Percentiles rank a stretch among this genome's conserved stretches.
Conservation (phyloP, 345 rosid species). For the Bruguiera gymnorhiza region DNA sequence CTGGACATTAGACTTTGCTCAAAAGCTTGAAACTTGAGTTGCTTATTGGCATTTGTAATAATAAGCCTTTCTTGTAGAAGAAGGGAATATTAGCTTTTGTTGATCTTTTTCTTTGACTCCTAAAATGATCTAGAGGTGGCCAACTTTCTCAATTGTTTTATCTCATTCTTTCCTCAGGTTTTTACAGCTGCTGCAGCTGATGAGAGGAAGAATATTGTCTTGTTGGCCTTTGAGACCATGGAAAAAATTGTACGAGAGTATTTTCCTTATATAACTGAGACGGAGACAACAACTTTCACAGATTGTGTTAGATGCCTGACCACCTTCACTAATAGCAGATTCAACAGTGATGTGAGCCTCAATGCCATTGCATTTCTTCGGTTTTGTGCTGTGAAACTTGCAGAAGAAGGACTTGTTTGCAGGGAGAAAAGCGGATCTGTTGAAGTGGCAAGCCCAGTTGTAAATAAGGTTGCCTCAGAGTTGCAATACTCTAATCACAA, state of each 20-base stretch:
- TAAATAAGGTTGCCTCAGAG: slow-evolving; percentile 37
- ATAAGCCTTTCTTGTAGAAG: background rate
- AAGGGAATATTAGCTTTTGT: background rate
- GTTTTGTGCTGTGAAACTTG: slow-evolving; percentile 90
- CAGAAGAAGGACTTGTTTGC: slow-evolving; percentile 81
- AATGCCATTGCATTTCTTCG: slow-evolving; percentile 96
- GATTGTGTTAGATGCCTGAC: slow-evolving; percentile 92
- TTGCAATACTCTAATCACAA: slow-evolving; percentile 36
- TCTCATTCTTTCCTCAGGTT: slow-evolving; percentile 45
- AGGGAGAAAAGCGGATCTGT: slow-evolving; percentile 47
- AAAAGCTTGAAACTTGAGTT: slow-evolving; percentile 4
- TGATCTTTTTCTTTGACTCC: background rate
- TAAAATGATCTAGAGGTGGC: background rate
- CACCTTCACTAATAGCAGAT: slow-evolving; percentile 82
- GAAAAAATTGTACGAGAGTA: slow-evolving; percentile 93
- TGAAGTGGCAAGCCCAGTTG: slow-evolving; percentile 26
- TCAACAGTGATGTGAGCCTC: slow-evolving; percentile 87
- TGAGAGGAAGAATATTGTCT: slow-evolving; percentile 76
- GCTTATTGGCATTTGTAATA: background rate
- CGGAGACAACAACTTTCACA: slow-evolving; percentile 86
- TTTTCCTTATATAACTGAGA: slow-evolving; percentile 88
- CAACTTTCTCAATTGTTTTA: background rate
- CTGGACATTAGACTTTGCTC: background rate
- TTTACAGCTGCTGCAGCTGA: slow-evolving; percentile 88
- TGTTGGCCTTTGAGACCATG: slow-evolving; percentile 89